A percentile compares a stretch with the other conserved stretches of the same genome.
phyloP scores from a whole-genome alignment of 768 basidiomycete species.

The Xerocomus potaroensis region DNA sequence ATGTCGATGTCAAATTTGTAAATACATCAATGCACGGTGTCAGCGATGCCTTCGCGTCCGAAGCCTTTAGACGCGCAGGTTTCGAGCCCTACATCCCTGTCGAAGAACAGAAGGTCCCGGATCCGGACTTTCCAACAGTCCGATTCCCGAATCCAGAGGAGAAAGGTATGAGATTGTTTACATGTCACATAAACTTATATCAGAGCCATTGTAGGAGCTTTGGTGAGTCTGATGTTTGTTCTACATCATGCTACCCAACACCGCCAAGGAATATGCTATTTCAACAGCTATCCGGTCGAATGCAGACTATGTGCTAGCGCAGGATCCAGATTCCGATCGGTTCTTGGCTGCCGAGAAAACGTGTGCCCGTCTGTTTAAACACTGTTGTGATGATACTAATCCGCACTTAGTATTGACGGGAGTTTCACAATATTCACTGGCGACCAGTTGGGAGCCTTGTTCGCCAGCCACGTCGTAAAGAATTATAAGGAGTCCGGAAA shows the following conservation, averaged over 20 bases:
- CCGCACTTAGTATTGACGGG: conserved; percentile 33
- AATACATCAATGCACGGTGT: conserved; percentile 94
- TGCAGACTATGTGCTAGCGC: conserved; percentile 70
- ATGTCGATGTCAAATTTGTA: conserved; percentile 52
- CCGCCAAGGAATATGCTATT: conserved; percentile 66
- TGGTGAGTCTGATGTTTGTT: conserved; percentile 33
- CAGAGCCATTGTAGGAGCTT: conserved; percentile 37
- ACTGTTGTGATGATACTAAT: not conserved
- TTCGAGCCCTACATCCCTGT: conserved; percentile 61
- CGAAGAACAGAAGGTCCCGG: conserved; percentile 61
- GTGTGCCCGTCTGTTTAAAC: conserved; percentile 33
- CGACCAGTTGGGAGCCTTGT: conserved; percentile 70
- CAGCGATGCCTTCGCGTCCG: conserved; percentile 56
- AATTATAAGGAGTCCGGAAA: conserved; percentile 44
- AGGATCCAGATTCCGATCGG: conserved; percentile 86
- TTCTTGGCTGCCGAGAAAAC: conserved; percentile 73
- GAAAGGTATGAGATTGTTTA: conserved; percentile 48
- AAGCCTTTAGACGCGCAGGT: conserved; percentile 56
- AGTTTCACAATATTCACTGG: conserved; percentile 75
- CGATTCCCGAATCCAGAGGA: conserved; percentile 89
- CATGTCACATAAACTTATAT: conserved; percentile 1
- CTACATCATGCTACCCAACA: conserved; percentile 1
- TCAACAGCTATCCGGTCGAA: conserved; percentile 49
- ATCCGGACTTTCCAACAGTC: conserved; percentile 85
- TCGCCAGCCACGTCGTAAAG: conserved; percentile 45